Conservation (phyloP, 1,139 yeast genomes). For the Suhomyces anneliseae region DNA sequence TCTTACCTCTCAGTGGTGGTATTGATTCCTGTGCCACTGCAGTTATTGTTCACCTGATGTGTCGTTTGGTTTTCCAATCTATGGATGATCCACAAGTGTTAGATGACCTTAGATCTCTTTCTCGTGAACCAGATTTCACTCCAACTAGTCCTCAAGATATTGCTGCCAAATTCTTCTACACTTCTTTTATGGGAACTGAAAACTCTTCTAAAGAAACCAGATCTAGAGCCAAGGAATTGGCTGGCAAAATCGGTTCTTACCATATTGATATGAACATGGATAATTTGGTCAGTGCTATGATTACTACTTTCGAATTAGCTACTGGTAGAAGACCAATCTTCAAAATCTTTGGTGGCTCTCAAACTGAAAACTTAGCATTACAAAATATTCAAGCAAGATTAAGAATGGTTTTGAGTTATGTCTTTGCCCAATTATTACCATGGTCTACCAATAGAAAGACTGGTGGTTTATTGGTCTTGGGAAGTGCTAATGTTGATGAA, state of each 20-base stretch:
- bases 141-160: constrained; percentile 78
- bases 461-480: constrained; percentile 85
- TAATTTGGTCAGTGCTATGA: constrained; percentile 69
- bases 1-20: constrained; percentile 94
- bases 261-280: constrained; percentile 95
- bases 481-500: constrained; percentile 98
- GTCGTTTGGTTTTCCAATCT: constrained; percentile 74
- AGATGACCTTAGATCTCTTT: constrained; percentile 65
- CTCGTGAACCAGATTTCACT: constrained; percentile 55
- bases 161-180: constrained; percentile 74
- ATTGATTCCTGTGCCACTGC: constrained; percentile 98
- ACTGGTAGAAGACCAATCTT: constrained; percentile 88
- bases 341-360: constrained; percentile 91
- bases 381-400: constrained; percentile 96
- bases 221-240: constrained; percentile 74
- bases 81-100: constrained; percentile 66
- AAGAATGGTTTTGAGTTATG: constrained; percentile 89
- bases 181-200: constrained; percentile 93
- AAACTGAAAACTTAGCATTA: constrained; percentile 85
- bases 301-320: constrained; percentile 76
- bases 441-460: constrained; percentile 72
- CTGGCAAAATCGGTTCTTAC: constrained; percentile 77
- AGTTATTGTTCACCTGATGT: constrained; percentile 91
- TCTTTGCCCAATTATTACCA: constrained; percentile 92
- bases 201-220: constrained; percentile 90